Evolutionary conservation across 768 basidiomycete genomes (phyloP), one percentile per base, ranked within the genome.

Genomic region (Termitomyces heimii): DNA sequence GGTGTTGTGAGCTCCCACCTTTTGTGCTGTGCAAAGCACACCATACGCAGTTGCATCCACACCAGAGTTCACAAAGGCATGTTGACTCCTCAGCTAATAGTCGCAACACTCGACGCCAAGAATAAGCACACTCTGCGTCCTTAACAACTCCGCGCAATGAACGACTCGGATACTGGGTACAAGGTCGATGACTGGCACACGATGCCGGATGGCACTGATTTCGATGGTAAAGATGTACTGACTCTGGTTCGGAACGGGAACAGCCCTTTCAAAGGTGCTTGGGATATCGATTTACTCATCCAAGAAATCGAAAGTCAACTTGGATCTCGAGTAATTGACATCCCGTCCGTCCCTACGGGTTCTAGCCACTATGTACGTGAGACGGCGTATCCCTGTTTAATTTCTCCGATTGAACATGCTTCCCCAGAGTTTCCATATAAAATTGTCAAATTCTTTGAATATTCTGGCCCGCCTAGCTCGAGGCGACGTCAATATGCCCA

Each of bases 281-380:
- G 28, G 52, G 39, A 53, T 14, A 26, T 42, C 7, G 18, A 53
- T 16, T 13, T 53, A 28, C 39, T 40, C 1, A 53, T 53, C 18
- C 37, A 40, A n/a, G 51, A 53, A 28, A 42, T 29, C 10, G 40
- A 8, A 65, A 52, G 1, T 58, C 31, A 55, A 14, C 34, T 55
- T n/a, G 31, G 32, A 24, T 31, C 47, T 24, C 22, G 16, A 16
- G 32, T 24, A 3, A 32, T 31, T 45, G 39, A 42, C 47, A 32
- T 53, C 9, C 52, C 40, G 6, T 13, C 7, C 5, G 40, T 53
- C n/a, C 20, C 37, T 13, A 26, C n/a, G 14, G 52, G 52, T 14
- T 18, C 40, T 28, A 53, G 32, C 31, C 7, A 29, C 29, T 53
- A 53, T 9, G 28, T 53, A n/a, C 3, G 37, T 37, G 37, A 35